Evolutionary conservation across 805 yeast species (phyloP).

Genomic region (Wickerhamomyces ciferrii): DNA sequence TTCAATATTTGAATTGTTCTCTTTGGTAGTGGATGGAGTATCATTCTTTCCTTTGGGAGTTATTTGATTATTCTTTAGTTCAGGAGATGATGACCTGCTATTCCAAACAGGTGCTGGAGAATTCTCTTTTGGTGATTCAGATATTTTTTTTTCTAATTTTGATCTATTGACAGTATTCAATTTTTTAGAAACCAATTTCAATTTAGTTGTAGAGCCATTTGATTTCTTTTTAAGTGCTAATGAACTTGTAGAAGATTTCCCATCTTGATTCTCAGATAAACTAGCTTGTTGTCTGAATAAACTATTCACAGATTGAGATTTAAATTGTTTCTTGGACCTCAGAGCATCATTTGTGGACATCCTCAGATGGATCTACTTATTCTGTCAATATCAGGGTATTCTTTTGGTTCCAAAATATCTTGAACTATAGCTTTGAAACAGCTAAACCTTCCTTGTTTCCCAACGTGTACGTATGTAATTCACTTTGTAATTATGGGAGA

Average conservation of each 20-base stretch:
- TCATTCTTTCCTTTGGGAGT: not conserved
- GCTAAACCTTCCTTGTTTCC: too few relatives aligned
- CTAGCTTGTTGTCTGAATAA: slow-evolving; percentile 18
- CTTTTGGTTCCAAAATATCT: too few relatives aligned
- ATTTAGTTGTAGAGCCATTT: slow-evolving; percentile 9
- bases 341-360: not conserved
- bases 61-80: not conserved
- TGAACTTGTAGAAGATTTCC: not conserved
- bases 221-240: slow-evolving; percentile 6
- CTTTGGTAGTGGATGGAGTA: too few relatives aligned
- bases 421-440: too few relatives aligned
- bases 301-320: slow-evolving; percentile 23
- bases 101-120: not conserved
- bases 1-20: not conserved
- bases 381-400: too few relatives aligned
- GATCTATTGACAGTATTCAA: slow-evolving; percentile 2
- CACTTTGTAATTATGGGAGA: too few relatives aligned
- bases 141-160: not conserved
- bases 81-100: not conserved
- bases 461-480: too few relatives aligned
- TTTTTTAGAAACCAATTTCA: slow-evolving; percentile 16
- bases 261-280: not conserved
- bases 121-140: not conserved
- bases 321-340: slow-evolving; percentile 22
- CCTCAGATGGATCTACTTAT: not conserved